phyloP scores from a whole-genome alignment of 139 green algal genomes.

The Desmodesmus armatus region DNA sequence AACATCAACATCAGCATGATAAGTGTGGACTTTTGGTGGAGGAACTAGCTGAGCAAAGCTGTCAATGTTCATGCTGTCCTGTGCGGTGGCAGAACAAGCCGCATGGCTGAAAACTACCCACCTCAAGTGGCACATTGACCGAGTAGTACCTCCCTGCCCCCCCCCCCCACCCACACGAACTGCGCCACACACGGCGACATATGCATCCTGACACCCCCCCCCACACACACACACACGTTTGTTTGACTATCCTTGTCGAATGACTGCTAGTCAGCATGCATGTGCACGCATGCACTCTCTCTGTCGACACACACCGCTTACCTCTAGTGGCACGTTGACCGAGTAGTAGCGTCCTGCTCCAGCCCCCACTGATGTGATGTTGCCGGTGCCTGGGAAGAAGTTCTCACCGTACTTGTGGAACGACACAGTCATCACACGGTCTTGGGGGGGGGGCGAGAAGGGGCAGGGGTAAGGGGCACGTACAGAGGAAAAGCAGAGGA shows the following conservation, averaged over 20 bases:
- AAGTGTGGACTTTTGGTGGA: background rate
- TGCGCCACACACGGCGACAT: no score
- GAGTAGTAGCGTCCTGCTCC: slow-evolving; percentile 75
- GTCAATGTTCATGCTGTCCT: no score
- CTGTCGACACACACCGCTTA: slow-evolving; percentile 1
- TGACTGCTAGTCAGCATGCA: no score
- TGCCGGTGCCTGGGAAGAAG: slow-evolving; percentile 97
- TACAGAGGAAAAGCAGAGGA: background rate
- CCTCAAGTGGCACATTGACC: slow-evolving; percentile 82
- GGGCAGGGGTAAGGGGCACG: no score
- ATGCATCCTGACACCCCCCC: no score
- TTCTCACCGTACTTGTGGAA: slow-evolving; percentile 93
- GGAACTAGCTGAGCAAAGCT: background rate
- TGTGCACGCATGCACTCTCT: no score
- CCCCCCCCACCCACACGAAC: slow-evolving; percentile 88
- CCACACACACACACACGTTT: no score
- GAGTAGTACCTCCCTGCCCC: slow-evolving; percentile 75
- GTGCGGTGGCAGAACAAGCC: no score
- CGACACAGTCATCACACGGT: slow-evolving; percentile 87
- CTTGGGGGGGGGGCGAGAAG: no score
- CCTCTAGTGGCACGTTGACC: slow-evolving; percentile 82
- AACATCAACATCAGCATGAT: background rate
- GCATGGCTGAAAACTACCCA: background rate
- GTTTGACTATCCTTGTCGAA: no score
- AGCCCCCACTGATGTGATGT: slow-evolving; percentile 85